These are phyloP conservation scores for Carex sylvatica DNA, from an alignment of 202 grass and related monocot species.

Conservation along the genomic window DNA sequence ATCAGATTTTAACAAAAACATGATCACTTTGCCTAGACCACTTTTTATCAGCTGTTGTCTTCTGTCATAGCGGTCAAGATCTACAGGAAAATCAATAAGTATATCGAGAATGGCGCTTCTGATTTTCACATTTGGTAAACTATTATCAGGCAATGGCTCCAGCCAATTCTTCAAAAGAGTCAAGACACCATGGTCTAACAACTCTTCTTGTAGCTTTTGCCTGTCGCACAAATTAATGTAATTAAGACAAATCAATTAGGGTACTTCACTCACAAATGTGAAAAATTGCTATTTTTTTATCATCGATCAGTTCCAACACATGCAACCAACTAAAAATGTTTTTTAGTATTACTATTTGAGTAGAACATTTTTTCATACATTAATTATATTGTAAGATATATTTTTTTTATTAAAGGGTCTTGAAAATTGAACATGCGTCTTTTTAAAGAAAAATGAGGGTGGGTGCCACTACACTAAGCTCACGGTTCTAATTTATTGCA, in stretches of 20 bases:
- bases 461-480: too few relatives aligned
- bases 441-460: too few relatives aligned
- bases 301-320: too few relatives aligned
- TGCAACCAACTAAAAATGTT: too few relatives aligned
- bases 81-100: conserved; percentile 81
- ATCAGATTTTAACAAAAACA: conserved; percentile 95
- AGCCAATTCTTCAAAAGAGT: conserved; percentile 93
- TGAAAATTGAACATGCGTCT: too few relatives aligned
- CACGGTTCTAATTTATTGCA: neutral
- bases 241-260: neutral
- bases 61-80: conserved; percentile 81
- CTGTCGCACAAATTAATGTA: conserved; percentile 33
- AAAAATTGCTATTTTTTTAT: too few relatives aligned
- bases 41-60: conserved; percentile 93
- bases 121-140: conserved; percentile 95
- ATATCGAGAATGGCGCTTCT: conserved; percentile 77
- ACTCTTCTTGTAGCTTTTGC: conserved; percentile 95
- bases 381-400: neutral
- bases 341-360: too few relatives aligned
- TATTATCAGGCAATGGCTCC: conserved; percentile 88
- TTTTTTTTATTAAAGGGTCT: too few relatives aligned
- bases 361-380: neutral
- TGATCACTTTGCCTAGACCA: conserved; percentile 94
- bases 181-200: conserved; percentile 91
- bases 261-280: too few relatives aligned